phyloP scores from a whole-genome alignment of 192 early-diverging fungal species.

The Helicostylum pulchrum region DNA sequence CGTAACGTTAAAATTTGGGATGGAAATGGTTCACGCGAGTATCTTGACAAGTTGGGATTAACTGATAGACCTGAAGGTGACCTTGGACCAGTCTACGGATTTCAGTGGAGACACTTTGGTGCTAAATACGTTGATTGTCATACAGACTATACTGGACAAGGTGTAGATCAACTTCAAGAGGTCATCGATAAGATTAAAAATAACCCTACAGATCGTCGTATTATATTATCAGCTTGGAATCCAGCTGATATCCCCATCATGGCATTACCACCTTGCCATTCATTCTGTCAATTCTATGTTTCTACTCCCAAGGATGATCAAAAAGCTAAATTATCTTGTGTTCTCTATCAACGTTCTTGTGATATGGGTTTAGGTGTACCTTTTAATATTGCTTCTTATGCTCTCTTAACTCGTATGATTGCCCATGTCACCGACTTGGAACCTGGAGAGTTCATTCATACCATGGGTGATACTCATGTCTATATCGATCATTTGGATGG shows the following conservation, averaged over 20 bases:
- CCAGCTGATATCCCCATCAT: conserved; percentile 85
- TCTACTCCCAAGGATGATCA: conserved; percentile 57
- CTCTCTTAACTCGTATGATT: conserved; percentile 85
- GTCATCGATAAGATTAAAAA: conserved; percentile 84
- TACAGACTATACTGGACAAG: conserved; percentile 83
- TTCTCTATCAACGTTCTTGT: conserved; percentile 93
- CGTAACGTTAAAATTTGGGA: conserved; percentile 84
- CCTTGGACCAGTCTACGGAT: conserved; percentile 95
- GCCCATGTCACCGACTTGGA: conserved; percentile 81
- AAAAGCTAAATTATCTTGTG: conserved; percentile 73
- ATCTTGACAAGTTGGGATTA: conserved; percentile 82
- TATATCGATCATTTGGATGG: conserved; percentile 91
- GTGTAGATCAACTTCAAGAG: conserved; percentile 89
- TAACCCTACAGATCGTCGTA: conserved; percentile 85
- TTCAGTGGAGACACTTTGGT: conserved; percentile 99
- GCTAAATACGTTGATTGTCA: conserved; percentile 82
- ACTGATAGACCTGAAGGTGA: conserved; percentile 77
- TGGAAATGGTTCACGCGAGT: conserved; percentile 87
- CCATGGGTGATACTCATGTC: conserved; percentile 95
- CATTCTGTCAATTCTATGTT: conserved; percentile 97
- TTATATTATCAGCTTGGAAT: conserved; percentile 96
- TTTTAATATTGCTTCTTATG: conserved; percentile 98
- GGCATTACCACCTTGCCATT: conserved; percentile 97
- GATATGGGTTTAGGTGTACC: conserved; percentile 97
- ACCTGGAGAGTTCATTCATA: conserved; percentile 86